Evolutionary conservation across 1,284 basidiomycete species (phyloP).

Genomic region (Papiliotrema terrestris): DNA sequence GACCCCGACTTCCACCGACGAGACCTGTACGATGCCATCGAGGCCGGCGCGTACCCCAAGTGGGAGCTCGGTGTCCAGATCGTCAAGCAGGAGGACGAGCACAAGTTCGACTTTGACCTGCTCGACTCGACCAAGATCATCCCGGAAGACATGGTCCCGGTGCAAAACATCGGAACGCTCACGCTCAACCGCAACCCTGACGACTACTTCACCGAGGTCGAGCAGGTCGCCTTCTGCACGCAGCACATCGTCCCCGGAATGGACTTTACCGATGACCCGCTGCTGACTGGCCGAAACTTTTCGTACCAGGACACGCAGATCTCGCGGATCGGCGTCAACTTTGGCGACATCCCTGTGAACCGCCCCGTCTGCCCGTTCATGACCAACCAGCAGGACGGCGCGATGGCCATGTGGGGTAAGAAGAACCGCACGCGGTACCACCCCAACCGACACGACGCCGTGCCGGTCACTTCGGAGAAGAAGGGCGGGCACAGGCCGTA

Average conservation of each 20-base stretch:
- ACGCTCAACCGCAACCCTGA: conserved; percentile 58
- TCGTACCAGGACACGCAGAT: conserved; percentile 78
- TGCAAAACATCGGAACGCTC: conserved; percentile 70
- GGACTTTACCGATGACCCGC: conserved; percentile 71
- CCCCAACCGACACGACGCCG: conserved; percentile 60
- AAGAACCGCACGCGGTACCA: conserved; percentile 67
- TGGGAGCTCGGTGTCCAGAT: conserved; percentile 76
- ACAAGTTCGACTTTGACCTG: conserved; percentile 64
- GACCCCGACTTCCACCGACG: conserved; percentile 71
- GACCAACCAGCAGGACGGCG: conserved; percentile 68
- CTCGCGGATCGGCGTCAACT: conserved; percentile 62
- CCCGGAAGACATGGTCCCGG: conserved; percentile 71
- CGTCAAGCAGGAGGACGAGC: conserved; percentile 62
- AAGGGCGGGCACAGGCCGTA: conserved; percentile 58
- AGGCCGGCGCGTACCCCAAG: conserved; percentile 62
- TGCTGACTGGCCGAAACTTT: conserved; percentile 79
- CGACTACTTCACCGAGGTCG: conserved; percentile 77
- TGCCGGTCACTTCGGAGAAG: conserved; percentile 37
- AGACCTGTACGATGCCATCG: conserved; percentile 72
- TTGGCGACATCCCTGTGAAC: conserved; percentile 68
- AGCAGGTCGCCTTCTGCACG: conserved; percentile 78
- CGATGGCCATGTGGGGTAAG: conserved; percentile 57
- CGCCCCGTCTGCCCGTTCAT: conserved; percentile 73
- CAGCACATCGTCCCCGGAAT: conserved; percentile 76
- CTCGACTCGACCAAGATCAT: conserved; percentile 81